Conservation (phyloP, 257 asterid species). For the Salvia miltiorrhiza region DNA sequence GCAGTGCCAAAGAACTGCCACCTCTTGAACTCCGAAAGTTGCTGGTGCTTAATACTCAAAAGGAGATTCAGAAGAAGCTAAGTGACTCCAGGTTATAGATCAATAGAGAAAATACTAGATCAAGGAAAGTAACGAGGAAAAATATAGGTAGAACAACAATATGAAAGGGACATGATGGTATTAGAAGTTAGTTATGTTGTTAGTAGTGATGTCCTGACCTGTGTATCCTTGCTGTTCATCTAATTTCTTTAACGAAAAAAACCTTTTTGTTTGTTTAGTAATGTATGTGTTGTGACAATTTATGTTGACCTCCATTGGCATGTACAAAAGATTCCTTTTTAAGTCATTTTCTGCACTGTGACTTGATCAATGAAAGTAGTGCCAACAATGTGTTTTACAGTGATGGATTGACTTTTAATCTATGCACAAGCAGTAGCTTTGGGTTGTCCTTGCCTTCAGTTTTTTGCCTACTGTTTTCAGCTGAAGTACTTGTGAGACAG, state of each 20-base stretch:
- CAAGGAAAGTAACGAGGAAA: conserved; percentile 31
- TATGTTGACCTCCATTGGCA: neutral
- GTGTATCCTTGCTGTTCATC: conserved; percentile 5
- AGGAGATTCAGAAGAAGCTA: conserved; percentile 43
- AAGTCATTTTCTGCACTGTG: conserved; percentile 3
- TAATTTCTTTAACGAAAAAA: neutral
- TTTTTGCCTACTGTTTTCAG: neutral
- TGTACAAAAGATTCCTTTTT: conserved; percentile 1
- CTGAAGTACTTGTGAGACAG: neutral
- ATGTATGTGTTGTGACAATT: conserved; percentile 6
- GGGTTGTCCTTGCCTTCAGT: conserved; percentile 5
- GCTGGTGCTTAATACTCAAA: conserved; percentile 48
- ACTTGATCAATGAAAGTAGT: conserved; percentile 9
- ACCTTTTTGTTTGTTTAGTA: neutral
- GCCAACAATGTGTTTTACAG: neutral
- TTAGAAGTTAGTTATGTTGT: conserved; percentile 13
- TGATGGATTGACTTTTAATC: conserved; percentile 1
- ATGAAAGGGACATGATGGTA: conserved; percentile 15
- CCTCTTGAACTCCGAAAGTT: conserved; percentile 33
- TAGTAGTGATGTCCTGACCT: conserved; percentile 10
- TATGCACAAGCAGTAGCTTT: neutral
- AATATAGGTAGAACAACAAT: conserved; percentile 15
- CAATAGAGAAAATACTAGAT: conserved; percentile 15
- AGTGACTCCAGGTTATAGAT: conserved; percentile 32
- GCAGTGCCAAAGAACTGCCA: conserved; percentile 40